phyloP scores from a whole-genome alignment of 2,329 filamentous ascomycete species.

The Coniella vitis region DNA sequence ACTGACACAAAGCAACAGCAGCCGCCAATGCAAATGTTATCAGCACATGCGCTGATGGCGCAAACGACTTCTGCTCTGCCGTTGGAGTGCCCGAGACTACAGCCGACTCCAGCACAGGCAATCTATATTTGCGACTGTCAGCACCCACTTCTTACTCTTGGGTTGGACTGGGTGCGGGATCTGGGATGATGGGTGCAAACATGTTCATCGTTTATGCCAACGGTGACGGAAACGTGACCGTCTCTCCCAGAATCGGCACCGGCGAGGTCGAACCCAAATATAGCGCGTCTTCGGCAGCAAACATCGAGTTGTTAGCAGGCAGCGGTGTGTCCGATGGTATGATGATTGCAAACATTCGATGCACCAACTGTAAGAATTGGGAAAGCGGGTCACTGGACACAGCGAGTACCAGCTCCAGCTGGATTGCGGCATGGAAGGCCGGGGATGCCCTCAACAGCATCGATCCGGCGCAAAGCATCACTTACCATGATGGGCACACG shows the following conservation, averaged over 20 bases:
- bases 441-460: slow-evolving; percentile 40
- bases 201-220: slow-evolving; percentile 59
- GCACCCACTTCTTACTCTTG: slow-evolving; percentile 47
- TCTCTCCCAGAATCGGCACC: slow-evolving; percentile 47
- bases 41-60: slow-evolving; percentile 34
- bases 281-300: slow-evolving; percentile 32
- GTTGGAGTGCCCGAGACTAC: slow-evolving; percentile 48
- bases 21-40: slow-evolving; percentile 25
- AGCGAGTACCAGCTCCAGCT: slow-evolving; percentile 32
- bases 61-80: slow-evolving; percentile 42
- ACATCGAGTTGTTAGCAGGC: slow-evolving; percentile 49
- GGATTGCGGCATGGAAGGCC: slow-evolving; percentile 50
- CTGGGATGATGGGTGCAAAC: slow-evolving; percentile 44
- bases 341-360: slow-evolving; percentile 55
- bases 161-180: slow-evolving; percentile 53
- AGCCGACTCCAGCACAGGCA: slow-evolving; percentile 40
- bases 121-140: slow-evolving; percentile 55
- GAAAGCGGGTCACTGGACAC: slow-evolving; percentile 35
- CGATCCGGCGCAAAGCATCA: slow-evolving; percentile 32
- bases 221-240: slow-evolving; percentile 51
- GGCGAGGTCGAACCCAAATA: slow-evolving; percentile 41
- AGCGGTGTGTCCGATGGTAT: slow-evolving; percentile 45
- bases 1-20: not conserved
- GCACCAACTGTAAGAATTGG: slow-evolving; percentile 46
- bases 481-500: slow-evolving; percentile 38